Evolutionary conservation across 495 filamentous ascomycete species (phyloP).

Genomic region (Penicillium canescens): DNA sequence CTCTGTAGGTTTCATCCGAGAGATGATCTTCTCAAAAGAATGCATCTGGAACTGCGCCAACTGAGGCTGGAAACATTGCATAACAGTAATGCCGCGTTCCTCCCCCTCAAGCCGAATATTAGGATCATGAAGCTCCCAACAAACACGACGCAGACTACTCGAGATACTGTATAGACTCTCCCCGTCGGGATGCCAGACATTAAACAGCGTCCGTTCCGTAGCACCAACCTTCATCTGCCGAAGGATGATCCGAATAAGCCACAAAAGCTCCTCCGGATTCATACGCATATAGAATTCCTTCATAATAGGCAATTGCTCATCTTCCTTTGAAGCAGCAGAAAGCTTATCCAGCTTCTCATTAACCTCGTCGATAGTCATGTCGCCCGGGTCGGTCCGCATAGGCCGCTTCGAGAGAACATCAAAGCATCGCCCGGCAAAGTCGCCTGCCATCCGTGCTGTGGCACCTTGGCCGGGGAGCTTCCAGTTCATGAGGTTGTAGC

Average conservation of each 20-base stretch:
- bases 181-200: conserved; percentile 92
- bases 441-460: conserved; percentile 69
- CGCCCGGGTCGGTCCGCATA: conserved; percentile 70
- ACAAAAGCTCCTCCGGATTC: conserved; percentile 91
- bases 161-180: conserved; percentile 90
- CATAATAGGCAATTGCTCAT: conserved; percentile 76
- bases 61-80: conserved; percentile 98
- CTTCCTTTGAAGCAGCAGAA: conserved; percentile 73
- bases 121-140: conserved; percentile 89
- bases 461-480: conserved; percentile 75
- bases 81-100: conserved; percentile 73
- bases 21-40: conserved; percentile 79
- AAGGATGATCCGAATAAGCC: conserved; percentile 92
- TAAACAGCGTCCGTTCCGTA: conserved; percentile 87
- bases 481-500: conserved; percentile 84
- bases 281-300: conserved; percentile 82
- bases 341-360: conserved; percentile 84
- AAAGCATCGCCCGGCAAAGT: conserved; percentile 86
- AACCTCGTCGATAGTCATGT: conserved; percentile 84
- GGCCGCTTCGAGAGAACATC: conserved; percentile 84
- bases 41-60: conserved; percentile 94
- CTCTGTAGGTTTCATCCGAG: conserved; percentile 66
- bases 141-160: conserved; percentile 84
- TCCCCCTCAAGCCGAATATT: conserved; percentile 72
- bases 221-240: conserved; percentile 98